These are phyloP conservation scores for Sideroxylon spinosum DNA, from an alignment of 179 eudicot species.

Conservation along the genomic window DNA sequence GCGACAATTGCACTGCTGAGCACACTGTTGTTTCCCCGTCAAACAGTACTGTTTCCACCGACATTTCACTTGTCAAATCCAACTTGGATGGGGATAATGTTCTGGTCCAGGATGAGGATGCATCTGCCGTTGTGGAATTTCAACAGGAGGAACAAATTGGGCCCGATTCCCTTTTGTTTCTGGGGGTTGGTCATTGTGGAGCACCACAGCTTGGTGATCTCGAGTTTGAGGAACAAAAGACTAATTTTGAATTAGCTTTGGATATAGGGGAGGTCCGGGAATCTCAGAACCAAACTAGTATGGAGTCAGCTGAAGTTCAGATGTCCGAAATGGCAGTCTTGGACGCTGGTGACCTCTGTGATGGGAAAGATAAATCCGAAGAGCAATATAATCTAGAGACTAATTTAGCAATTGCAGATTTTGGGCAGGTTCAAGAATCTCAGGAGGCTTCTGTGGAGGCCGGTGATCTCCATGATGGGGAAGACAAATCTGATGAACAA, in stretches of 20 bases:
- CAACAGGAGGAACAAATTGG: constrained; percentile 13
- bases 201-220: constrained; percentile 19
- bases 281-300: neutral
- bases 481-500: constrained; percentile 18
- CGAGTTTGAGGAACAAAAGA: neutral
- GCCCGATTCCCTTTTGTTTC: neutral
- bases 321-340: neutral
- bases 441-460: constrained; percentile 3
- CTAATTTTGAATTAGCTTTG: neutral
- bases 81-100: neutral
- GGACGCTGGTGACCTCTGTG: neutral
- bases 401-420: neutral
- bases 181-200: too few relatives aligned
- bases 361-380: constrained; percentile 9
- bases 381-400: neutral
- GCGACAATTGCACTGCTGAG: neutral
- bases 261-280: neutral
- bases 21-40: neutral
- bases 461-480: constrained; percentile 14
- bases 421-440: constrained; percentile 6
- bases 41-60: neutral
- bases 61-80: neutral
- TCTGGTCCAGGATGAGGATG: neutral
- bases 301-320: neutral
- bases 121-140: neutral